Evolutionary conservation across 306 rosid species (phyloP).

Genomic region (Begonia peltatifolia): DNA sequence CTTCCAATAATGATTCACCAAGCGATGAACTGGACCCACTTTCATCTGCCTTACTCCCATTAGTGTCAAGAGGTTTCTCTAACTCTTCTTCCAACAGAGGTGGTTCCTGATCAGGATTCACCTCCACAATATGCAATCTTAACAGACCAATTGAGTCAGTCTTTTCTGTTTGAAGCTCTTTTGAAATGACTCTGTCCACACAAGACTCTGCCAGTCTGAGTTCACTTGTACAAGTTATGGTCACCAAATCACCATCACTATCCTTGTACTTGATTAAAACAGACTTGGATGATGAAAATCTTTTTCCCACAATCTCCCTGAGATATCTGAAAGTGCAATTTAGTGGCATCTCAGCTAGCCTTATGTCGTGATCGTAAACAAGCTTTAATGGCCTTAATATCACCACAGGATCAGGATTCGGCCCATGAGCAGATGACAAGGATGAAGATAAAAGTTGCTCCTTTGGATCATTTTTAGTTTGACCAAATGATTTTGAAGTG

Average conservation of each 20-base stretch:
- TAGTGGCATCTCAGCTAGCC: slow-evolving; percentile 78
- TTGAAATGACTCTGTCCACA: slow-evolving; percentile 40
- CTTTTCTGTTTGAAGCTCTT: slow-evolving; percentile 42
- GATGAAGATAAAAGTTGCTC: slow-evolving; percentile 21
- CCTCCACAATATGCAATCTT: slow-evolving; percentile 86
- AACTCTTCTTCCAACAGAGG: slow-evolving; percentile 82
- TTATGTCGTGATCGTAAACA: slow-evolving; percentile 81
- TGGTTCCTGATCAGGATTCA: slow-evolving; percentile 91
- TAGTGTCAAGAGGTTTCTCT: slow-evolving; percentile 48
- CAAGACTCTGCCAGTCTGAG: slow-evolving; percentile 74
- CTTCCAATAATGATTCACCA: slow-evolving; percentile 47
- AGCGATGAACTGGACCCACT: slow-evolving; percentile 54
- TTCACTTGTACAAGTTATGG: slow-evolving; percentile 77
- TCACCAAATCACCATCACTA: slow-evolving; percentile 82
- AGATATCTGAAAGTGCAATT: slow-evolving; percentile 34
- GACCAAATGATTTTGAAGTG: slow-evolving; percentile 21
- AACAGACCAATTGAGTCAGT: slow-evolving; percentile 46
- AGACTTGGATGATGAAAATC: slow-evolving; percentile 78
- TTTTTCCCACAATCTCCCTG: slow-evolving; percentile 65
- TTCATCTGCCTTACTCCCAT: slow-evolving; percentile 59
- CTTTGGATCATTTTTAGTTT: slow-evolving; percentile 28
- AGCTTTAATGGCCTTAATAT: slow-evolving; percentile 57
- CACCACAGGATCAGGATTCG: slow-evolving; percentile 19
- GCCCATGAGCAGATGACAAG: slow-evolving; percentile 16
- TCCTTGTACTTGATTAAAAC: slow-evolving; percentile 88